phyloP scores from a whole-genome alignment of 2,329 filamentous ascomycete species.

The Zymoseptoria tritici region DNA sequence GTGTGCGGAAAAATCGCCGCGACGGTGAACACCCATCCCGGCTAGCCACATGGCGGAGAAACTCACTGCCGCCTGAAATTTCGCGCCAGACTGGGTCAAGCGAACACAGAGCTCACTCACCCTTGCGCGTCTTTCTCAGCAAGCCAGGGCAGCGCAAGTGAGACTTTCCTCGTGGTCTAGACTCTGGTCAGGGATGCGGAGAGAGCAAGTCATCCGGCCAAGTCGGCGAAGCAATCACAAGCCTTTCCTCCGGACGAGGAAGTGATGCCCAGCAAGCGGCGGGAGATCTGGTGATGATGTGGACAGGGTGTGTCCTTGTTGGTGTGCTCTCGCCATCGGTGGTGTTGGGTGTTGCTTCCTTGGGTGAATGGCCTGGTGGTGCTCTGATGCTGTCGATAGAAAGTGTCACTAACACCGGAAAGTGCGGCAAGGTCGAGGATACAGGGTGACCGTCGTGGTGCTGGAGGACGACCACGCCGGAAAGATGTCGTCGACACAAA shows the following conservation, averaged over 20 bases:
- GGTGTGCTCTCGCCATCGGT: neutral
- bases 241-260: neutral
- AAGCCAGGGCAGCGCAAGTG: neutral
- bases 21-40: too few species aligned
- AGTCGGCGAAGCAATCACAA: neutral
- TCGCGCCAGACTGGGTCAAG: too few species aligned
- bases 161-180: neutral
- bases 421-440: neutral
- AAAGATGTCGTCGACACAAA: neutral
- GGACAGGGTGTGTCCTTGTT: neutral
- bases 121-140: neutral
- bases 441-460: neutral
- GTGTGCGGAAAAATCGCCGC: too few species aligned
- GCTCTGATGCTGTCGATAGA: neutral
- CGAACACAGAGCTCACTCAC: neutral
- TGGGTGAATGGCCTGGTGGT: neutral
- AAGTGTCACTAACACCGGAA: neutral
- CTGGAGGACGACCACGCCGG: neutral
- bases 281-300: neutral
- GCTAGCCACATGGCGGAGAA: too few species aligned
- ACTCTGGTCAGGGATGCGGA: neutral
- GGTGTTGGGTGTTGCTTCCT: neutral
- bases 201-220: neutral
- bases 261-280: neutral
- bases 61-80: too few species aligned